phyloP scores from a whole-genome alignment of 768 basidiomycete species.

The Lentinula lateritia region DNA sequence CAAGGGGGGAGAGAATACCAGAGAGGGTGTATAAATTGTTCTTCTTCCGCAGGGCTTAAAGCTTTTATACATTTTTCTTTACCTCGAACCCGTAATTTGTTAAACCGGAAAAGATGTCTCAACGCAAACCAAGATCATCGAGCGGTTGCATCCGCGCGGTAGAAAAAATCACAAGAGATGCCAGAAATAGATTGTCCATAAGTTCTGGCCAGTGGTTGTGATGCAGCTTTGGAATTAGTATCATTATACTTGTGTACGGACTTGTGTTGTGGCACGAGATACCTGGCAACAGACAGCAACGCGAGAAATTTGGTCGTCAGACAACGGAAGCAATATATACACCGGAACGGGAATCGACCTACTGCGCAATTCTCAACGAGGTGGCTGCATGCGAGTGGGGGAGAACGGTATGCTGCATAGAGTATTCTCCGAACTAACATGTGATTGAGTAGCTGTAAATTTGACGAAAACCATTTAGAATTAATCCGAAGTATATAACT shows the following conservation, averaged over 20 bases:
- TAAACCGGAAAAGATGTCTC: neutral
- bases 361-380: neutral
- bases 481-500: neutral
- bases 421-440: neutral
- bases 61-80: neutral
- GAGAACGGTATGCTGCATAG: neutral
- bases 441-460: neutral
- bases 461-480: neutral
- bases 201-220: neutral
- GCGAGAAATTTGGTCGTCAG: neutral
- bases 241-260: neutral
- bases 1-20: neutral
- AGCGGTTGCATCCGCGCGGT: neutral
- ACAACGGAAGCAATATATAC: neutral
- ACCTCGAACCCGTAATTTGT: neutral
- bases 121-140: neutral
- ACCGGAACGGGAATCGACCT: neutral
- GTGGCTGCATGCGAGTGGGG: neutral
- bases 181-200: neutral
- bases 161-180: neutral
- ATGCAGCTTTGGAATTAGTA: neutral
- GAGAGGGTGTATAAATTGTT: neutral
- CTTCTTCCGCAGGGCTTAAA: too few relatives aligned
- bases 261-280: neutral
- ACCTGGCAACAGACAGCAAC: neutral